Conservation (phyloP, 2,329 filamentous ascomycete genomes). For the Colletotrichum higginsianum region DNA sequence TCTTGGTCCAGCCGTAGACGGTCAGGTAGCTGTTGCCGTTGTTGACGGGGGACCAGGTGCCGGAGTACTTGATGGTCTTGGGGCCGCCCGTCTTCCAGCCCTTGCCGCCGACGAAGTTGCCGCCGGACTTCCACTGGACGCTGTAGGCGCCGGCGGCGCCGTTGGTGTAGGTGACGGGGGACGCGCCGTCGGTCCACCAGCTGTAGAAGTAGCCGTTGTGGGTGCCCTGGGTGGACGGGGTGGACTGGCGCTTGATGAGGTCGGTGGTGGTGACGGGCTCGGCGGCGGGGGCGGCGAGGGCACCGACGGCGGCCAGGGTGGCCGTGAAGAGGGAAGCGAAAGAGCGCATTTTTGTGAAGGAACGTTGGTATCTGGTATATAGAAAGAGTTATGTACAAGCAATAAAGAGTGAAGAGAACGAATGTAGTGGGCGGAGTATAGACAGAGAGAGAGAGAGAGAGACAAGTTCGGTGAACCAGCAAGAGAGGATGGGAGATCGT, state of each 20-base stretch:
- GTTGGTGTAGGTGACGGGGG: slow-evolving; percentile 60
- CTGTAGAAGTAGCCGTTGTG: slow-evolving; percentile 61
- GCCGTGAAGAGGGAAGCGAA: slow-evolving; percentile 39
- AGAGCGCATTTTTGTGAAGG: slow-evolving; percentile 26
- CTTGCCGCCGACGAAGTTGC: slow-evolving; percentile 71
- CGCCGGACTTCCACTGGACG: slow-evolving; percentile 60
- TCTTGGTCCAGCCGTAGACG: slow-evolving; percentile 56
- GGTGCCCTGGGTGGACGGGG: slow-evolving; percentile 48
- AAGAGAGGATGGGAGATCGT: background rate
- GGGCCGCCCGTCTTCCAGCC: slow-evolving; percentile 68
- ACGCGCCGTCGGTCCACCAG: slow-evolving; percentile 60
- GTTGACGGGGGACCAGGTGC: slow-evolving; percentile 49
- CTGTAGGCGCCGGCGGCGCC: slow-evolving; percentile 59
- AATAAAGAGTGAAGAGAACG: slow-evolving; percentile 7
- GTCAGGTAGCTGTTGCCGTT: slow-evolving; percentile 55
- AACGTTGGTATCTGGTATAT: background rate
- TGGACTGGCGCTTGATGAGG: slow-evolving; percentile 38
- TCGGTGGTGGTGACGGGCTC: slow-evolving; percentile 17
- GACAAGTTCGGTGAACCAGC: slow-evolving; percentile 10
- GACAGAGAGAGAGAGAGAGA: background rate
- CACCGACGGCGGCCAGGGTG: slow-evolving; percentile 36
- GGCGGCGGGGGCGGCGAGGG: slow-evolving; percentile 36
- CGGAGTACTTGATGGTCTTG: slow-evolving; percentile 52
- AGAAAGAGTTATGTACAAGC: slow-evolving; percentile 16
- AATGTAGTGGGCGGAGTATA: slow-evolving; percentile 24